Base-by-base conservation (phyloP, 2,329 filamentous ascomycete genomes). In the Byssoonygena ceratinophila region DNA sequence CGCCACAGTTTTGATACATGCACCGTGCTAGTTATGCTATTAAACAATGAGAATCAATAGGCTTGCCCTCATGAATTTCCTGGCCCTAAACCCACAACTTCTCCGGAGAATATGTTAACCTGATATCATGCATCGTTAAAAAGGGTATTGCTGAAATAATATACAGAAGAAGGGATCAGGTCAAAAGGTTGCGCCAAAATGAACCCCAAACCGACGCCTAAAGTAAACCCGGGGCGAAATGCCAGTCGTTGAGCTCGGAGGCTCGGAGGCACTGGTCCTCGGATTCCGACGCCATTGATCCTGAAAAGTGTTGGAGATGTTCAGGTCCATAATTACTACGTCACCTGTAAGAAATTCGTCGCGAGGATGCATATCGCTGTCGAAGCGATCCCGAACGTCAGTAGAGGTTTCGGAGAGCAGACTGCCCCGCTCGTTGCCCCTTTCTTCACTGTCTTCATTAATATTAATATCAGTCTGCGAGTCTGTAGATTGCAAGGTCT, bases 251-350 rank as follows among this genome's bases (percentile, higher is more conserved):
- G 49, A 62, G 65, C 4, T 59, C 51, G 11, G 59, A 45, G 7
- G 64, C 54, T 43, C 59, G n/a, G 58, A 25, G 14, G 55, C 56
- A 18, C 50, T 57, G 25, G 56, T 56, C 1, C 59, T 54, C 3
- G 61, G 55, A 36, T 56, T 63, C 51, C 68, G 63, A 25, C 55
- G 53, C 70, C 68, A 72, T 54, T 72, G 70, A 48, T 69, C 65
- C 11, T 64, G 61, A 27, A 73, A 61, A 4, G 65, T 64, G 39
- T 60, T 56, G 11, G 66, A 51, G 7, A 73, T 48, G 22, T 66
- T 60, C 55, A 71, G 59, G 18, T 71, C 63, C 60, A 69, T 59
- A 54, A 72, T 63, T 5, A 70, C 55, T 1, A 64, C 60, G 52
- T 68, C 64, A 0, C 70, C 70, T 2, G 68, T 65, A 4, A 61